Conservation (phyloP, 2,329 filamentous ascomycete genomes). For the Colletotrichum euphorbiae region DNA sequence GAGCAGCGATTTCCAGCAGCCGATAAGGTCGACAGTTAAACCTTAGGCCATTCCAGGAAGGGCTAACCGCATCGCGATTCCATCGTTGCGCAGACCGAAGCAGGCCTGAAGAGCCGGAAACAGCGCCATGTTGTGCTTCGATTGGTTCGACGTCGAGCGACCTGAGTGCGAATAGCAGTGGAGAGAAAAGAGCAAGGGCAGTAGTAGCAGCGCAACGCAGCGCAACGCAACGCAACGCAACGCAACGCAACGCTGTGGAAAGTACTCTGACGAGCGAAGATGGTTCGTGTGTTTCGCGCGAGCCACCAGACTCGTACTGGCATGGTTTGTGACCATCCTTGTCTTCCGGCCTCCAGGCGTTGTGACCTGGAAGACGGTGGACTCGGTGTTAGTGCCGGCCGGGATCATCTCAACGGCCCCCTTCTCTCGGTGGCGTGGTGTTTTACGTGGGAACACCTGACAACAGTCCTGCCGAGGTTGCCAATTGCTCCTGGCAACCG, state of each 20-base stretch:
- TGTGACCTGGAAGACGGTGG: neutral
- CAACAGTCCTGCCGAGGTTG: neutral
- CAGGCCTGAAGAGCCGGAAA: conserved; percentile 24
- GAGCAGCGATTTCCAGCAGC: neutral
- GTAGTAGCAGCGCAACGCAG: conserved; percentile 15
- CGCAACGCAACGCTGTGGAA: neutral
- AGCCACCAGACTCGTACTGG: conserved; percentile 24
- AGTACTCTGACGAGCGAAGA: neutral
- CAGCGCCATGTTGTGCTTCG: conserved; percentile 27
- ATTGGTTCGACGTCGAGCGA: conserved; percentile 22
- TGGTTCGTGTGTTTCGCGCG: conserved; percentile 25
- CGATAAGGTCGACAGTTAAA: conserved; percentile 8
- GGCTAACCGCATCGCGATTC: conserved; percentile 37
- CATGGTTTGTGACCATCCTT: neutral
- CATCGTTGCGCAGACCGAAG: conserved; percentile 35
- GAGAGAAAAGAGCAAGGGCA: neutral
- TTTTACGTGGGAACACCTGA: neutral
- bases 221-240: conserved; percentile 18
- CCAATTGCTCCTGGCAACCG: neutral
- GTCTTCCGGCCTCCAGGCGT: neutral
- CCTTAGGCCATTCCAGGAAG: conserved; percentile 3
- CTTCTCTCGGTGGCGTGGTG: neutral
- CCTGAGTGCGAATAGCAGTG: conserved; percentile 1
- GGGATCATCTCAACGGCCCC: neutral
- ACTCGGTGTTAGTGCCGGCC: neutral